Evolutionary conservation across 768 basidiomycete genomes (phyloP).

Genomic region (Boletus sp.): DNA sequence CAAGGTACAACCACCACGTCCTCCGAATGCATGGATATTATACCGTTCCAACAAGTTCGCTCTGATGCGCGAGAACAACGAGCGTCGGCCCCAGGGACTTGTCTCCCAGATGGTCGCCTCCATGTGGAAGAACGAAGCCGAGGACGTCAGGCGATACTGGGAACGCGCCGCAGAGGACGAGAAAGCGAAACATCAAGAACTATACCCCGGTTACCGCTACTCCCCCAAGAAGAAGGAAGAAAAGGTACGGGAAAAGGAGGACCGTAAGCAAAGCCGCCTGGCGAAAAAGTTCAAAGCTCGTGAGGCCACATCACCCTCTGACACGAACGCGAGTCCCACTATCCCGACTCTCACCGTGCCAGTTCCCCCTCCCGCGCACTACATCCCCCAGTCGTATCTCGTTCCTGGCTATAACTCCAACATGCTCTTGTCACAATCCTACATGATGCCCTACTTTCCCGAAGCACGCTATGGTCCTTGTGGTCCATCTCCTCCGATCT

Average conservation of each 20-base stretch:
- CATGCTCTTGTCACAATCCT: conserved; percentile 16
- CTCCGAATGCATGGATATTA: conserved; percentile 82
- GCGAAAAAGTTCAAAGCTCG: conserved; percentile 20
- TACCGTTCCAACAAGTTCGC: conserved; percentile 63
- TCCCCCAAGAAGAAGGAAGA: conserved; percentile 54
- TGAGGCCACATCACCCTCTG: conserved; percentile 13
- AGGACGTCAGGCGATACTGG: conserved; percentile 46
- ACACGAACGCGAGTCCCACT: not conserved
- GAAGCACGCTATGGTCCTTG: conserved; percentile 32
- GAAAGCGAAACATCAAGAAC: conserved; percentile 49
- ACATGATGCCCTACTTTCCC: conserved; percentile 22
- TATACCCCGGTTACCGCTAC: conserved; percentile 59
- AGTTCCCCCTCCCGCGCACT: not conserved
- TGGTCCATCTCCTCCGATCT: conserved; percentile 54
- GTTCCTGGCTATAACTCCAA: conserved; percentile 3
- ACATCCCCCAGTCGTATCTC: not conserved
- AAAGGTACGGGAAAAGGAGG: conserved; percentile 41
- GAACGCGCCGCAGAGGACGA: conserved; percentile 52
- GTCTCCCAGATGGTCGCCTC: conserved; percentile 62
- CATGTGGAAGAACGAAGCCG: conserved; percentile 61
- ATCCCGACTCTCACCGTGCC: not conserved
- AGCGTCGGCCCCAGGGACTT: conserved; percentile 51
- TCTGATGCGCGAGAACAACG: conserved; percentile 20
- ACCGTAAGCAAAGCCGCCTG: conserved; percentile 35
- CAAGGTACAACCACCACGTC: conserved; percentile 51